Evolutionary conservation across 2,329 filamentous ascomycete species (phyloP).

Genomic region (Diaporthe ilicicola): DNA sequence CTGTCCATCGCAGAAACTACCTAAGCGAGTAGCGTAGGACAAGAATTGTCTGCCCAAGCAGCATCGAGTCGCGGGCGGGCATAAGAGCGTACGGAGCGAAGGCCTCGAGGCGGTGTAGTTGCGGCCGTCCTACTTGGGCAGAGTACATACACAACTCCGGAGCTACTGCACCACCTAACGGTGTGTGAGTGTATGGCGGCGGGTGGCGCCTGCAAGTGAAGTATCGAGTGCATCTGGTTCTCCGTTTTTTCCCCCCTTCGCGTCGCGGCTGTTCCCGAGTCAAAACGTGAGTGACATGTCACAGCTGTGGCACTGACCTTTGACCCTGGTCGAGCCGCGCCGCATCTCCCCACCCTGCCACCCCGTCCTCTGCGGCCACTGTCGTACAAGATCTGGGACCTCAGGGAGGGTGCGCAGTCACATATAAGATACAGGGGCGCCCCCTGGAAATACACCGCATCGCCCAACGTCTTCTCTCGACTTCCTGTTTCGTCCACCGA

Average conservation of each 20-base stretch:
- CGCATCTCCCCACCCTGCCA: constrained; percentile 13
- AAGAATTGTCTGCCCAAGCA: not conserved
- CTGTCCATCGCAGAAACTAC: not conserved
- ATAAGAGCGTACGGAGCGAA: not conserved
- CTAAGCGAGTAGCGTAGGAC: not conserved
- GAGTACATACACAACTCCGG: not conserved
- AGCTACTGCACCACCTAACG: not conserved
- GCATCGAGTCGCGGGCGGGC: not conserved
- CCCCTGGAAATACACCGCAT: not conserved
- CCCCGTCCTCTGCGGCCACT: not conserved
- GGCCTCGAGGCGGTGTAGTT: not conserved
- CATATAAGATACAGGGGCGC: not conserved
- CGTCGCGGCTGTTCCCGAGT: constrained; percentile 7
- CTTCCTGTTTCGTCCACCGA: not conserved
- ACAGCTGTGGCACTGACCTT: constrained; percentile 4
- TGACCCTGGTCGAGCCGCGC: not conserved
- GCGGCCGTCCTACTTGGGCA: not conserved
- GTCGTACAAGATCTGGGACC: not conserved
- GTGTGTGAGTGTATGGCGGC: not conserved
- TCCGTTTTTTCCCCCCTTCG: not conserved
- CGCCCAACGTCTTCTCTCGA: not conserved
- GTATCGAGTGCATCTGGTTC: not conserved
- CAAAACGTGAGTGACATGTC: constrained; percentile 13
- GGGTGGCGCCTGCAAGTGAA: constrained; percentile 11
- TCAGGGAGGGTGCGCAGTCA: not conserved